Evolutionary conservation across 1,139 yeast species (phyloP).

Genomic region (Yamadazyma buinensis): DNA sequence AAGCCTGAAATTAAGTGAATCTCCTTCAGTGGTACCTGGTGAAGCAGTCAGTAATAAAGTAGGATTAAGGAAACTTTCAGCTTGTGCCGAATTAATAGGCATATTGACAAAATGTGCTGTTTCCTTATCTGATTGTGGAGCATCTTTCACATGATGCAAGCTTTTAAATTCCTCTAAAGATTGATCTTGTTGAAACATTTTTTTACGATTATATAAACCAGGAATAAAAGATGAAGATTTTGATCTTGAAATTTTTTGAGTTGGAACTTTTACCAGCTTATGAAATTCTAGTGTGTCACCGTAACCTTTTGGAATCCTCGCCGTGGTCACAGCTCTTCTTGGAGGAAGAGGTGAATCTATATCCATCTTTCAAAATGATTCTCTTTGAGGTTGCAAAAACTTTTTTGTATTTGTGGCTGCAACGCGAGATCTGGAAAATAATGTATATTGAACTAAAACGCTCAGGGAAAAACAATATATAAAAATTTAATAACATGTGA

Average conservation of each 20-base stretch:
- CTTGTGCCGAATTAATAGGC: constrained; percentile 7
- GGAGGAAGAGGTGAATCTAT: no score
- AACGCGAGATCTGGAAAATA: not conserved
- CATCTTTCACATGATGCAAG: not conserved
- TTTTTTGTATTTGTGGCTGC: not conserved
- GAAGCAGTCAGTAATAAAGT: constrained; percentile 17
- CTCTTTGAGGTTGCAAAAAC: constrained; percentile 9
- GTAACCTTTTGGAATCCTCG: not conserved
- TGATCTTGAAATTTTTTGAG: constrained; percentile 6
- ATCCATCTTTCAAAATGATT: no score
- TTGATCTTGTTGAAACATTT: no score
- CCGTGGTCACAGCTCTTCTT: not conserved
- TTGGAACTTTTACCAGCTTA: not conserved
- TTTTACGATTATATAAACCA: constrained; percentile 8
- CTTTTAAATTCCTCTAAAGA: not conserved
- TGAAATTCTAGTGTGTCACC: not conserved
- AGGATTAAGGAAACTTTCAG: constrained; percentile 18
- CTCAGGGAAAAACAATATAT: no score
- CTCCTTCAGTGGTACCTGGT: constrained; percentile 9
- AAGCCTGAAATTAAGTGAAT: constrained; percentile 12
- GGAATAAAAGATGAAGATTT: constrained; percentile 12
- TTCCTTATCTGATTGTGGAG: not conserved
- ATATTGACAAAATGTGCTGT: not conserved
- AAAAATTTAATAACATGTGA: no score
- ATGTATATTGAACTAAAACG: no score